These are phyloP conservation scores for Musa schizocarpa DNA, from an alignment of 176 grass and related monocot genomes.

Conservation along the genomic window DNA sequence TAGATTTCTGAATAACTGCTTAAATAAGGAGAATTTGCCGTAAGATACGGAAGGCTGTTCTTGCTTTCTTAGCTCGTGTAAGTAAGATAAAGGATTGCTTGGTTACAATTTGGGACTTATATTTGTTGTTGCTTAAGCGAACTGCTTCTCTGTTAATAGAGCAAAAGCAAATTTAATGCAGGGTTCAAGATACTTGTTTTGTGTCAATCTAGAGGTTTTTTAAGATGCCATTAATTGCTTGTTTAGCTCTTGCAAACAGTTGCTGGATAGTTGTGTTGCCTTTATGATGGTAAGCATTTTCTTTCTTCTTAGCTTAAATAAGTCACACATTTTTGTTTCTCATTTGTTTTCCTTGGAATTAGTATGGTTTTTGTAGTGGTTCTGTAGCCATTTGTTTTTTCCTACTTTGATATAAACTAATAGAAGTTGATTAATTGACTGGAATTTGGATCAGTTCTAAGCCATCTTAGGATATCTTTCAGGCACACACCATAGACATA, in stretches of 20 bases:
- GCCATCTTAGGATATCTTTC: background rate
- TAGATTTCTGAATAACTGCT: background rate
- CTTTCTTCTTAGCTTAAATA: too few relatives aligned
- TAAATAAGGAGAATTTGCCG: background rate
- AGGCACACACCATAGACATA: constrained; percentile 33
- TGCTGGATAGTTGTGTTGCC: background rate
- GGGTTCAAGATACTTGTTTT: background rate
- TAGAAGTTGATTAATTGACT: background rate
- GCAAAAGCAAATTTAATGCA: background rate
- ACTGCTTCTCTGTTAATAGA: background rate
- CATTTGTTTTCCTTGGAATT: background rate
- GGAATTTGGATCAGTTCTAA: background rate
- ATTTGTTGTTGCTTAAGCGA: background rate
- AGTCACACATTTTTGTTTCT: too few relatives aligned
- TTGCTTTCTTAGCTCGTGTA: background rate
- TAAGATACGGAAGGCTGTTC: background rate
- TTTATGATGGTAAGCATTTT: background rate
- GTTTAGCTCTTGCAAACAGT: background rate
- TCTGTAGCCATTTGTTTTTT: background rate
- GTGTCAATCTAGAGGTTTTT: background rate
- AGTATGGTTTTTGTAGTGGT: background rate
- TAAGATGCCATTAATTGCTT: background rate
- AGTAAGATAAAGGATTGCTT: background rate
- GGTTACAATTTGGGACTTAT: background rate
- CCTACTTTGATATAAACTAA: background rate